These are phyloP conservation scores for Fusarium burgessii DNA, from an alignment of 2,329 filamentous ascomycete species.

Conservation along the genomic window DNA sequence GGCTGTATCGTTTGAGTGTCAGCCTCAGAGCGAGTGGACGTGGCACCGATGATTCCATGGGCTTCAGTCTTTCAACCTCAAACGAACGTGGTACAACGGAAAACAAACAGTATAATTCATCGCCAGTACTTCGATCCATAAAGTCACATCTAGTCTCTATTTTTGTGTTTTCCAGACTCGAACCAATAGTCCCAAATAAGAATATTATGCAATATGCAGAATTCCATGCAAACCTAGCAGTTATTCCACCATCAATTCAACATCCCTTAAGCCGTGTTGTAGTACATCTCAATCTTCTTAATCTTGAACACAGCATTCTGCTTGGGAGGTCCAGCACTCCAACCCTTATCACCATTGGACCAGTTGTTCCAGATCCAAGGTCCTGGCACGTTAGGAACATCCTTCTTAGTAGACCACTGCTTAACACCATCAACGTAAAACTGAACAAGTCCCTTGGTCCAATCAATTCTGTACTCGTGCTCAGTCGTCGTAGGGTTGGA, in stretches of 20 bases:
- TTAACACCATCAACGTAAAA: constrained; percentile 48
- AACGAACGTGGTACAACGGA: no score
- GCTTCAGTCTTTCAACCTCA: no score
- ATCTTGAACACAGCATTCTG: constrained; percentile 48
- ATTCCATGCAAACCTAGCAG: rapidly evolving
- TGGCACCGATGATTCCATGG: no score
- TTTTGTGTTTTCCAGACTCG: not conserved
- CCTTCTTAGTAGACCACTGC: constrained; percentile 43
- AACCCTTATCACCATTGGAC: constrained; percentile 48
- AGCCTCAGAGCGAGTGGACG: no score
- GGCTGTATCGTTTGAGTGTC: no score
- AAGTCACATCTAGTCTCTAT: not conserved
- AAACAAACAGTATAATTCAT: no score
- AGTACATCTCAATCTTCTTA: constrained; percentile 49
- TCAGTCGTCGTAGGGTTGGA: constrained; percentile 42
- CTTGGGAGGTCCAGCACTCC: constrained; percentile 47
- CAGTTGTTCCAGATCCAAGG: constrained; percentile 51
- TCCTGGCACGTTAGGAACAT: constrained; percentile 43
- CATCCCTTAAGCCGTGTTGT: constrained; percentile 42
- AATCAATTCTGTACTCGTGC: constrained; percentile 51
- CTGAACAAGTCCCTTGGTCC: constrained; percentile 42
- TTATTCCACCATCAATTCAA: not conserved
- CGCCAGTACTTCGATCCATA: no score
- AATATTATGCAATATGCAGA: no score
- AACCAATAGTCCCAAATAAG: rapidly evolving